Base-by-base conservation (phyloP, 441 rosid genomes). In the Breynia disticha region DNA sequence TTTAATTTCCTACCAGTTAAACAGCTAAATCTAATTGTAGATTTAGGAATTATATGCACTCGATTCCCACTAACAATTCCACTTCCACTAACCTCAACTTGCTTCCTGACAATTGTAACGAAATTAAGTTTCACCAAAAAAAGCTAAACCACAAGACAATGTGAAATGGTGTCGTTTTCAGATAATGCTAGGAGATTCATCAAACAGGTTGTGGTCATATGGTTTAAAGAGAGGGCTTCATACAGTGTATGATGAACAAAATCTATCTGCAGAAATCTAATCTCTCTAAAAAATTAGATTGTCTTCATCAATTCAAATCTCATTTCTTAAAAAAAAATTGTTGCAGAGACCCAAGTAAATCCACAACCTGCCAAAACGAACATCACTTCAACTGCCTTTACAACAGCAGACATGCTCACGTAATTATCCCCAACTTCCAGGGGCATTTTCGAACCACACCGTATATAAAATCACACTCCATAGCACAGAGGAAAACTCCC, bases 391-490 rank as follows among this genome's bases (percentile, higher is more conserved):
- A 35, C 21, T 2, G 15, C 16, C 56, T 4, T 42, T 32, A 22
- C 41, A 50, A 60, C 60, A 60, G 39, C 62, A 64, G 70, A 52
- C 66, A 52, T 62, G 61, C 8, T 7, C 9, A 52, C 60, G 93
- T 80, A 80, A 78, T 69, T 79, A 70, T 48, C 13, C 50, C 6
- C 5, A 65, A 68, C 60, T 1, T 41, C 21, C 46, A 61, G 52
- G 71, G 86, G 68, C 63, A 59, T 4, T 69, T 59, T 49, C 46
- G 9, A 7, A 56, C 4, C 16, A 46, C 11, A 2, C 3, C 3
- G 17, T 48, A 66, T 82, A 79, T 82, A 72, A 69, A 80, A 55
- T 2, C 68, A 48, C 11, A 19, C 59, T 55, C 68, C 71, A 61
- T 66, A 11, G 70, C 58, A 3, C 7, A 3, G 0, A 1, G 37